Evolutionary conservation across 495 filamentous ascomycete genomes (phyloP).

Genomic region (Cladorrhinum samala): DNA sequence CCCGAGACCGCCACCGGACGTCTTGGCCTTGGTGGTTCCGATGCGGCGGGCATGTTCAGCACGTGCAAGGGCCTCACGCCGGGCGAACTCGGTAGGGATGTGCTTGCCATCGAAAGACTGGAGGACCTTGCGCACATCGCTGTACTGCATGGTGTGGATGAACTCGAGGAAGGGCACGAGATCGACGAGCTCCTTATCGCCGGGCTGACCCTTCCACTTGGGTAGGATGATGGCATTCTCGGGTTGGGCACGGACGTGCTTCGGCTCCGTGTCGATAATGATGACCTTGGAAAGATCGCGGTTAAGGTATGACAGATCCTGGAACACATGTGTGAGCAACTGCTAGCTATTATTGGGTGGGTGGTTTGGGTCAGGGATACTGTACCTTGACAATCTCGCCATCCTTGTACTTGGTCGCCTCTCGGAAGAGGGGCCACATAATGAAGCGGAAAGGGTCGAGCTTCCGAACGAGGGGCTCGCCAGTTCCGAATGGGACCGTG

Average conservation of each 20-base stretch:
- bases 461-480: constrained; percentile 82
- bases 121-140: constrained; percentile 76
- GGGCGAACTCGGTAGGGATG: constrained; percentile 83
- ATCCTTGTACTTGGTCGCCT: constrained; percentile 90
- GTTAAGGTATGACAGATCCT: constrained; percentile 96
- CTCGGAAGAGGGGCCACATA: constrained; percentile 89
- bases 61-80: constrained; percentile 77
- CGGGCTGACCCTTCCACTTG: constrained; percentile 77
- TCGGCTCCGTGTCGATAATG: constrained; percentile 77
- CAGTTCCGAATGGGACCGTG: constrained; percentile 69
- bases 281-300: constrained; percentile 90
- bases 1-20: constrained; percentile 49
- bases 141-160: constrained; percentile 83
- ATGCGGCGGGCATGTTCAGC: constrained; percentile 72
- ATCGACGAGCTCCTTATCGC: constrained; percentile 77
- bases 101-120: constrained; percentile 80
- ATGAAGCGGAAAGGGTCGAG: constrained; percentile 95
- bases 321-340: constrained; percentile 8
- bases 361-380: no score
- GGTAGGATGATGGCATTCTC: constrained; percentile 89
- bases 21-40: constrained; percentile 62
- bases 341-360: no score
- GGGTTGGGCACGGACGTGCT: constrained; percentile 77
- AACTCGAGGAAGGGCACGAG: constrained; percentile 96
- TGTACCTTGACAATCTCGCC: constrained; percentile 97